phyloP scores from a whole-genome alignment of 805 yeast genomes.

The Torulaspora franciscae region DNA sequence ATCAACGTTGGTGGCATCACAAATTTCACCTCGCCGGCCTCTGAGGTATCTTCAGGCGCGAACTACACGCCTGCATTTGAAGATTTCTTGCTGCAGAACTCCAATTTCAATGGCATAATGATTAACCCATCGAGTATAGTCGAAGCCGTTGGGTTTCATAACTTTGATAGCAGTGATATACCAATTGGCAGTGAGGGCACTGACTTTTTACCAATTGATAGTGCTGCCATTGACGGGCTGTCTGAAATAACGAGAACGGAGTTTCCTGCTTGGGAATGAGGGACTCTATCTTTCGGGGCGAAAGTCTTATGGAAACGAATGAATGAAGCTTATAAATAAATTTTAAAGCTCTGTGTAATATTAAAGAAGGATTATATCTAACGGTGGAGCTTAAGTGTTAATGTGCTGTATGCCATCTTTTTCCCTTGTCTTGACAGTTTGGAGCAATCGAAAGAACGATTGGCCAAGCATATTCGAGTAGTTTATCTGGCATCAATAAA shows the following conservation, averaged over 20 bases:
- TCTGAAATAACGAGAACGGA: conserved; percentile 24
- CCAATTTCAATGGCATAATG: conserved; percentile 32
- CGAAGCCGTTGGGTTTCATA: conserved; percentile 32
- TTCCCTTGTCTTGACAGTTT: no score
- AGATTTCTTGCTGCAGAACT: conserved; percentile 33
- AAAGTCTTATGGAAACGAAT: not conserved
- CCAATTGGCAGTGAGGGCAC: conserved; percentile 19
- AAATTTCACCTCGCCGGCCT: conserved; percentile 21
- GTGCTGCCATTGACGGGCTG: conserved; percentile 30
- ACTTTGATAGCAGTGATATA: conserved; percentile 15
- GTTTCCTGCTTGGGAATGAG: conserved; percentile 31
- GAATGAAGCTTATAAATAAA: not conserved
- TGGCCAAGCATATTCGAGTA: not conserved
- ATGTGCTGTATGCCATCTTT: not conserved
- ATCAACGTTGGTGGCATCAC: conserved; percentile 5
- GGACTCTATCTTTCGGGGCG: not conserved
- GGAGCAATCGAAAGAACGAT: no score
- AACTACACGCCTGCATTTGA: conserved; percentile 34
- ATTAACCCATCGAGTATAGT: conserved; percentile 32
- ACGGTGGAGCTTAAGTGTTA: no score
- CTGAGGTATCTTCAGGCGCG: conserved; percentile 20
- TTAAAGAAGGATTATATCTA: not conserved
- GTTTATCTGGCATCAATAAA: not conserved
- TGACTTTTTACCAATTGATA: conserved; percentile 29
- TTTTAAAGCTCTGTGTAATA: not conserved